Percentiles rank a stretch among this genome's conserved stretches.
Conservation (phyloP, 139 green algal species). For the Spirogloea muscicola region DNA sequence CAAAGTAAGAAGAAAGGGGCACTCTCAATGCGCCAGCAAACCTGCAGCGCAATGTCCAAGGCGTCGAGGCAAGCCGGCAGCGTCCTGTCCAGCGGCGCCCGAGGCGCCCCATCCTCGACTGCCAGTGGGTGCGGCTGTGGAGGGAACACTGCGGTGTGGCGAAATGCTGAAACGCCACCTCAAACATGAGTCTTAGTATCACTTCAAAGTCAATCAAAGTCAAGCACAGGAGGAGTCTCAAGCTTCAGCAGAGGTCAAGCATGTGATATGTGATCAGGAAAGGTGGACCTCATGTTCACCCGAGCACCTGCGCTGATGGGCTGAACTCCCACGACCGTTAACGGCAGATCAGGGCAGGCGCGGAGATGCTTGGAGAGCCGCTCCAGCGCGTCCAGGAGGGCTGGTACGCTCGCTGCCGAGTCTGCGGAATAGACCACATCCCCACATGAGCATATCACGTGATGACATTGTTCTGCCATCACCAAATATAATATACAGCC, state of each 20-base stretch:
- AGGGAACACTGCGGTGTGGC: constrained; percentile 33
- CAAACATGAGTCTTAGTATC: background rate
- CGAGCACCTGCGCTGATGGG: constrained; percentile 29
- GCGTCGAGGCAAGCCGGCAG: constrained; percentile 35
- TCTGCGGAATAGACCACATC: constrained; percentile 16
- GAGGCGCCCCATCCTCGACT: background rate
- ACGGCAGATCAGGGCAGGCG: constrained; percentile 15
- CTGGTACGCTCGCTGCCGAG: background rate
- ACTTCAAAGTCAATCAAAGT: no score
- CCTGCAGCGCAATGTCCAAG: constrained; percentile 26
- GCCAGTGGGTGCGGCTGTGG: constrained; percentile 38
- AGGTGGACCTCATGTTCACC: no score
- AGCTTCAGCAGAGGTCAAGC: background rate
- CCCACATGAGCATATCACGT: background rate
- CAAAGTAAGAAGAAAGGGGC: background rate
- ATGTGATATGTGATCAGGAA: background rate
- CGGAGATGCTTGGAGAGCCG: constrained; percentile 38
- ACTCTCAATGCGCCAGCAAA: background rate
- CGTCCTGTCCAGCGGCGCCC: background rate
- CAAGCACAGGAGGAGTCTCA: background rate
- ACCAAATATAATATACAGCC: background rate
- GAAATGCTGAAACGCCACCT: constrained; percentile 24
- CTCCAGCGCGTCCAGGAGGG: constrained; percentile 17
- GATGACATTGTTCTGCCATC: background rate
- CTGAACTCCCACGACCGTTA: constrained; percentile 34